Evolutionary conservation across 2,329 filamentous ascomycete species (phyloP), one percentile per base, ranked within the genome.

Genomic region (Herpotrichia juniperi): DNA sequence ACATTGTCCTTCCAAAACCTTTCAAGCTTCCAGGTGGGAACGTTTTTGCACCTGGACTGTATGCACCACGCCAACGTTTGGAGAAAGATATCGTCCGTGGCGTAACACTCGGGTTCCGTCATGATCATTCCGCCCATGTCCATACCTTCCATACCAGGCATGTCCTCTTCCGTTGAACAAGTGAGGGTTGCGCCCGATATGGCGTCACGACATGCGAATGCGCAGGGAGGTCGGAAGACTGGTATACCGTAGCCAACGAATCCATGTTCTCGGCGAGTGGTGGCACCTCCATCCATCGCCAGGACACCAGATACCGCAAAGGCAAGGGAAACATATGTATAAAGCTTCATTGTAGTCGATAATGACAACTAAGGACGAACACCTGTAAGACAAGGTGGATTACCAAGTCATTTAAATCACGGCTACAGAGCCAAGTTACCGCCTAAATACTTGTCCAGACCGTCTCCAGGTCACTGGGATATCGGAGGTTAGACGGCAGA

Each of bases 21-120:
- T 49, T 64, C 61, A 17, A 61, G 42, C 31, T 56, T 50, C 55
- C 50, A 64, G 11, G 26, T 25, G 16, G 37, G 16, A 2, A 53
- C 19, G 4, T 48, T 45, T 14, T 40, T 17, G 51, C 61, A 64
- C 21, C 50, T 46, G 14, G 47, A 24, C n/a, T 32, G 48, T 4
- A 64, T 57, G 45, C 61, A 64, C 22, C 45, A 59, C n/a, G 61
- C 61, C 30, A 62, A 34, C 7, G 59, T 57, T 30, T 56, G 47
- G 6, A 64, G 47, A 46, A 57, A 64, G 4, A 46, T 26, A 37
- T 61, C 56, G 46, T 64, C 50, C 3, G 46, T 59, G 9, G 61
- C 57, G 34, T 58, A 57, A 46, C 61, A 64, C 10, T 58, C 39
- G n/a, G 61, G 48, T 19, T 48, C 43, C 3, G 59, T 47, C 16